Evolutionary conservation across 2,329 filamentous ascomycete species (phyloP), one percentile per base, ranked within the genome.

Genomic region (Colletotrichum aenigma): DNA sequence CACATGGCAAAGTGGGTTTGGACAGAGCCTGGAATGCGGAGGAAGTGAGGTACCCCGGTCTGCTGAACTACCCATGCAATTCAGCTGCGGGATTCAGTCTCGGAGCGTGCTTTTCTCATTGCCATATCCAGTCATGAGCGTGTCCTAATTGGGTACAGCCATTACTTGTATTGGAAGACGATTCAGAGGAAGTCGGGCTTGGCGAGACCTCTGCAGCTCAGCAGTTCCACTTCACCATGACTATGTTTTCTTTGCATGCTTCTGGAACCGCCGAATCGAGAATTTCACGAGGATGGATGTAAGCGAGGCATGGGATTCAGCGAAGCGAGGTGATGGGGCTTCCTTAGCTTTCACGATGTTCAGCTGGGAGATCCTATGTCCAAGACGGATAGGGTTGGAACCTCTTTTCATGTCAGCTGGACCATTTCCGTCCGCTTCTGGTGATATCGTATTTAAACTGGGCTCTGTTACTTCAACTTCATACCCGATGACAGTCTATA

Each of bases 401-500:
- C 36, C 36, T 38, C 15, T 1, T 8, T 43, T 43, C 36, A 8
- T 5, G 36, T 43, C 36, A 43, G 36, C 16, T 43, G 36, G 4
- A 43, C 16, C 16, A 43, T 3, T 3, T 0, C 8, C 2, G 0
- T 43, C 36, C 36, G 6, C 36, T 6, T 18, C 36, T 18, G 36
- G 8, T 0, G 16, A 43, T 0, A 0, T 6, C 0, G 16, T 18
- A n/a, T 18, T 10, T 16, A 2, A 9, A 43, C 6, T 43, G 36
- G 36, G 36, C 16, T 18, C 36, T 43, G 16, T 18, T 18, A 8
- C 36, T 10, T 43, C 16, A 3, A 9, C 2, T 6, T 6, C 36
- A 43, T 43, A 3, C 36, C 16, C 36, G 16, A 43, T 43, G 4
- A 43, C 36, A 3, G 36, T 18, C 36, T 43, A 43, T 43, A 43